Conservation (phyloP, 176 grass and related monocot species). For the Guadua angustifolia region DNA sequence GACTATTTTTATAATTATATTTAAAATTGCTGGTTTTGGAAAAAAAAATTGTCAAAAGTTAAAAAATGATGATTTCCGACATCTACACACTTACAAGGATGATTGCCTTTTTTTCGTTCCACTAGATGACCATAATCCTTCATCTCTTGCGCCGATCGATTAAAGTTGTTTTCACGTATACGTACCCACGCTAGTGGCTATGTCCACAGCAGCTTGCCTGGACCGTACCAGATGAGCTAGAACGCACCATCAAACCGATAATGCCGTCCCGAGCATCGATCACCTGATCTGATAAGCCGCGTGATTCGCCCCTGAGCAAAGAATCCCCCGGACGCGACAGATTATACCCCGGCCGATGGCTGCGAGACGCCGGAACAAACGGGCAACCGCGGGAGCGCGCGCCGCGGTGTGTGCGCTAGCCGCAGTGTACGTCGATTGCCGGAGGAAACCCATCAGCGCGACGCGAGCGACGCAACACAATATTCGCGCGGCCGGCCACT, state of each 20-base stretch:
- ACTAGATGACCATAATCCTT: neutral
- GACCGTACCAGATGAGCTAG: neutral
- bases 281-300: neutral
- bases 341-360: neutral
- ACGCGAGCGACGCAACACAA: conserved; percentile 24
- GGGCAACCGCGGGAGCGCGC: neutral
- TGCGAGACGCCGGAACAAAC: neutral
- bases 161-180: neutral
- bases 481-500: conserved; percentile 46
- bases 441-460: neutral
- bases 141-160: neutral
- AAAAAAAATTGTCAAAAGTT: too few relatives aligned
- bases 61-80: too few relatives aligned
- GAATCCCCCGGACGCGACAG: conserved; percentile 19
- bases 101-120: neutral
- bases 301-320: conserved; percentile 15
- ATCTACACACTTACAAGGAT: neutral
- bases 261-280: too few relatives aligned
- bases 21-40: too few relatives aligned
- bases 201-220: neutral
- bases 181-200: neutral
- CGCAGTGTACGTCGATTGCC: neutral
- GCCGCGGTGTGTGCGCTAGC: neutral
- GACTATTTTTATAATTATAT: too few relatives aligned
- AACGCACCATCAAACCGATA: neutral